Conservation (phyloP, 164 flowering plant genomes). For the Vitis amurensis region DNA sequence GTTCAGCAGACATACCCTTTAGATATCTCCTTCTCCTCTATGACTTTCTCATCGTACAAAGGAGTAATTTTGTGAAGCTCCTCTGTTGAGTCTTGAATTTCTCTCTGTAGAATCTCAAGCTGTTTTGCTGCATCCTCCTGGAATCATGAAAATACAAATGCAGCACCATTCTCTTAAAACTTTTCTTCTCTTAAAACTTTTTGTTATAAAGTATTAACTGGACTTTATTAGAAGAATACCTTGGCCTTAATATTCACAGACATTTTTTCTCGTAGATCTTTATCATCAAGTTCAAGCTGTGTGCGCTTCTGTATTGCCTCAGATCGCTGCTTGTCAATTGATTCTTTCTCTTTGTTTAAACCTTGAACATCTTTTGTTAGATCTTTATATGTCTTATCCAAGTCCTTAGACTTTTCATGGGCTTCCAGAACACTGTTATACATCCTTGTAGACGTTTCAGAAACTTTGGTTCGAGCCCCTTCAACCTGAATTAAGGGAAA, state of each 20-base stretch:
- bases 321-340: constrained; percentile 56
- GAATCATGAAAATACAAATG: constrained; percentile 11
- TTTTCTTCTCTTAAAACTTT: neutral
- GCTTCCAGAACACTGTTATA: constrained; percentile 73
- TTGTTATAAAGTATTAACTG: too few relatives aligned
- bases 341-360: constrained; percentile 77
- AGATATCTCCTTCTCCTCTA: constrained; percentile 69
- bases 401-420: constrained; percentile 72
- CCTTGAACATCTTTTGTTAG: constrained; percentile 67
- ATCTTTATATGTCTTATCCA: constrained; percentile 68
- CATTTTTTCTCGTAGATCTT: constrained; percentile 72
- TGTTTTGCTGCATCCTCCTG: constrained; percentile 77
- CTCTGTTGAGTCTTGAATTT: constrained; percentile 62
- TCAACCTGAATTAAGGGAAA: constrained; percentile 56
- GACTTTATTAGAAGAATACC: constrained; percentile 35
- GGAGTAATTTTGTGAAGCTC: constrained; percentile 68
- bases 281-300: constrained; percentile 86
- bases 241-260: constrained; percentile 55
- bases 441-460: constrained; percentile 70
- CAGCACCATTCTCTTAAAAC: neutral
- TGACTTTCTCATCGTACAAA: constrained; percentile 54
- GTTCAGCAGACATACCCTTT: constrained; percentile 55
- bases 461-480: constrained; percentile 61
- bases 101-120: constrained; percentile 53
- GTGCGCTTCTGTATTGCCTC: constrained; percentile 77